phyloP scores from a whole-genome alignment of 2,329 filamentous ascomycete genomes.

The Colletotrichum noveboracense region DNA sequence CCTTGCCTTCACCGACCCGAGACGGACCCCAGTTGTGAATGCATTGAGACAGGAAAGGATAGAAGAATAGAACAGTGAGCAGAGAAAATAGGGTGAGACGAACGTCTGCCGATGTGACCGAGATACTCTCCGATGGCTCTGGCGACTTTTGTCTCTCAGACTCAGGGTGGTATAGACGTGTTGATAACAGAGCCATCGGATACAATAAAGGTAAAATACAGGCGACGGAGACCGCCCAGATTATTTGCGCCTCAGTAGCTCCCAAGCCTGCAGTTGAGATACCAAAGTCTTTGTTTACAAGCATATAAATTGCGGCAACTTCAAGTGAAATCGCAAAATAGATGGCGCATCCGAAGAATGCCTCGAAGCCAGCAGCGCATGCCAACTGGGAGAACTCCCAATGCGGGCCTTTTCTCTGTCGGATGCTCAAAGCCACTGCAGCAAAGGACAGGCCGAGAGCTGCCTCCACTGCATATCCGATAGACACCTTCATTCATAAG shows the following conservation, averaged over 20 bases:
- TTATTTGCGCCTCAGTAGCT: slow-evolving; percentile 26
- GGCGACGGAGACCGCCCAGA: slow-evolving; percentile 24
- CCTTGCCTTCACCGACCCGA: slow-evolving; percentile 16
- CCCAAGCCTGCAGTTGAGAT: slow-evolving; percentile 25
- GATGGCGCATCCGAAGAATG: slow-evolving; percentile 4
- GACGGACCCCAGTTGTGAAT: slow-evolving; percentile 23
- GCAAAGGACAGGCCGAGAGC: neutral
- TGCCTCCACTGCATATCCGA: neutral
- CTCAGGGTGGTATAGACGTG: neutral
- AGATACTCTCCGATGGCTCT: no score
- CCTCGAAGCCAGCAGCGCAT: neutral
- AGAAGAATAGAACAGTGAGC: slow-evolving; percentile 23
- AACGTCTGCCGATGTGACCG: no score
- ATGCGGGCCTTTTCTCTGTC: slow-evolving; percentile 6
- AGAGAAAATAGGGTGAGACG: neutral
- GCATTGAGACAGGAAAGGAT: slow-evolving; percentile 29
- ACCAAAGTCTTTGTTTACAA: slow-evolving; percentile 28
- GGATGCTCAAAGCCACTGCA: neutral
- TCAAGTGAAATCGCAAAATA: slow-evolving; percentile 23
- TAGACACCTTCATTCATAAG: neutral
- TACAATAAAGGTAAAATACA: slow-evolving; percentile 28
- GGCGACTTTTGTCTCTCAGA: neutral
- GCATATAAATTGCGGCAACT: slow-evolving; percentile 24
- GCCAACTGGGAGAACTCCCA: neutral
- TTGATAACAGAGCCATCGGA: slow-evolving; percentile 17